A percentile compares a stretch with the other conserved stretches of the same genome.
Conservation (phyloP, 306 rosid species). For the Lathyrus aphaca region DNA sequence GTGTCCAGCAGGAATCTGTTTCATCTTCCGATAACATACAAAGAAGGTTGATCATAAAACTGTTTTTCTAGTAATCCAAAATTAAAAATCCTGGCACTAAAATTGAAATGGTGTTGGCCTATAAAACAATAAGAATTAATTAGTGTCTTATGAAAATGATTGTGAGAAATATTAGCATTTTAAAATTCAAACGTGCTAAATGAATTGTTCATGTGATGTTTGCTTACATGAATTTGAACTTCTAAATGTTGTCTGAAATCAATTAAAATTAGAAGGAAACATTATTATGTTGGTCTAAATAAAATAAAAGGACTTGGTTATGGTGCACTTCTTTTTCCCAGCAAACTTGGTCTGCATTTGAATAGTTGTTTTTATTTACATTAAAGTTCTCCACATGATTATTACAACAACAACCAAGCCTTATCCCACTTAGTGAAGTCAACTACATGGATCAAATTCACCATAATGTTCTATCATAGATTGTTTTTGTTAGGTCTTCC, state of each 20-base stretch:
- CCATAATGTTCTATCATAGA: no score
- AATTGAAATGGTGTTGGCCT: slow-evolving; percentile 6
- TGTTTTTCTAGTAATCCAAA: slow-evolving; percentile 24
- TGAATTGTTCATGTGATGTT: neutral
- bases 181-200: slow-evolving; percentile 10
- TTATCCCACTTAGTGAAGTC: no score
- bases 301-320: neutral
- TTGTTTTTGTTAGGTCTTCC: no score
- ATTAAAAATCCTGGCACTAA: neutral
- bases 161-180: neutral
- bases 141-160: neutral
- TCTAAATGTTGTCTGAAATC: neutral
- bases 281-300: neutral
- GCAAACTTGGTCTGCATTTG: neutral
- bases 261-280: neutral
- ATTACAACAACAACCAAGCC: neutral
- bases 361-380: neutral
- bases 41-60: slow-evolving; percentile 54
- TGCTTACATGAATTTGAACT: slow-evolving; percentile 10
- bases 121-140: neutral
- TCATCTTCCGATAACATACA: slow-evolving; percentile 86
- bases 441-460: no score
- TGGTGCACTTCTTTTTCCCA: no score
- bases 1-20: slow-evolving; percentile 57
- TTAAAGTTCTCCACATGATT: neutral